Evolutionary conservation across 164 flowering plant species (phyloP), one percentile per base, ranked within the genome.

Genomic region (Tinospora cordifolia): DNA sequence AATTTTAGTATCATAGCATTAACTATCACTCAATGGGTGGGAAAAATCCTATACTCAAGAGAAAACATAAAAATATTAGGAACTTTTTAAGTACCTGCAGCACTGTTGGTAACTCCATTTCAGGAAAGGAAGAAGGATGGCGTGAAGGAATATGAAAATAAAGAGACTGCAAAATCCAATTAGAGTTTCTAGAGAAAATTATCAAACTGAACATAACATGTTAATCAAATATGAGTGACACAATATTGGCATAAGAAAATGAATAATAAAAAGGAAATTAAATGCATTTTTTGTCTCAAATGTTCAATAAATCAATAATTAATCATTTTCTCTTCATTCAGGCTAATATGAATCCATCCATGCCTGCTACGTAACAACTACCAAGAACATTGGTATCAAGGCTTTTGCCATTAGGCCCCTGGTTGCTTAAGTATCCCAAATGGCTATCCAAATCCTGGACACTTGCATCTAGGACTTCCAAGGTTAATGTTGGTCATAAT

Each of bases 1-100:
- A 46, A 2, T 46, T 46, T 46, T 17, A 46, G 51, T 46, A 46
- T 46, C 15, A 17, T 17, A 46, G 10, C 51, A 46, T 46, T 46
- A 46, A 46, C n/a, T 46, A 46, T 46, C 10, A 46, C 51, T 46
- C 14, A 46, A 17, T n/a, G n/a, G n/a, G n/a, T n/a, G n/a, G 36
- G 36, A 30, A 30, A 30, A 30, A 30, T 4, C 36, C 36, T 30
- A 30, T 30, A 4, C 36, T 4, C 36, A 30, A 30, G 36, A 30
- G 36, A 30, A 30, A 30, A 30, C 36, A 30, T 2, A 30, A 30
- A 1, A 30, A 1, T 30, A 30, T 1, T 30, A 40, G 15, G 11
- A 63, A 60, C n/a, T n/a, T n/a, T n/a, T n/a, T n/a, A n/a, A n/a
- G n/a, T 87, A 94, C 99, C 98, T 94, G 99, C 78, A 94, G 70